Evolutionary conservation across 1,284 basidiomycete genomes (phyloP).

Genomic region (Volvariella volvacea): DNA sequence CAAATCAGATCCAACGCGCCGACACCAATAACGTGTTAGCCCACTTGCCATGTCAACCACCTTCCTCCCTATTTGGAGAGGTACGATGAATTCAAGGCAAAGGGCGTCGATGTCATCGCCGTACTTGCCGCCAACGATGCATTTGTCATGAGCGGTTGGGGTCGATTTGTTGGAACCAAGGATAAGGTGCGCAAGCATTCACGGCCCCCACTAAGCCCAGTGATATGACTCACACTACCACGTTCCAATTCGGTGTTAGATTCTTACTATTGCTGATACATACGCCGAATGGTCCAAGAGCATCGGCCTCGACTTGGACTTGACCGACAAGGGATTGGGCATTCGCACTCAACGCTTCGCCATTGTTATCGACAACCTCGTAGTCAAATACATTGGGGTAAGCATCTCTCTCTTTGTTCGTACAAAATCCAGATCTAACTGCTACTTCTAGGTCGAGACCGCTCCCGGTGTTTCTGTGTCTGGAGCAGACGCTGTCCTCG

Average conservation of each 20-base stretch:
- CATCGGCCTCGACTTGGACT: slow-evolving; percentile 59
- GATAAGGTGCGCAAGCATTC: slow-evolving; percentile 51
- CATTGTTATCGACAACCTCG: slow-evolving; percentile 64
- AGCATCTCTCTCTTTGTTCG: slow-evolving; percentile 15
- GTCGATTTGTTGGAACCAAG: slow-evolving; percentile 56
- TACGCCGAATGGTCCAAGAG: slow-evolving; percentile 57
- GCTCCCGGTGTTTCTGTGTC: slow-evolving; percentile 52
- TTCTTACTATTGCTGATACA: slow-evolving; percentile 62
- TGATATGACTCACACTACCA: no score
- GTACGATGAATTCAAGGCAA: slow-evolving; percentile 62
- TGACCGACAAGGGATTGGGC: slow-evolving; percentile 51
- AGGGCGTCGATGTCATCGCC: slow-evolving; percentile 68
- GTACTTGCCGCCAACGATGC: slow-evolving; percentile 70
- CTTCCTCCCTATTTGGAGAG: slow-evolving; percentile 65
- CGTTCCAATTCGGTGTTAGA: slow-evolving; percentile 28
- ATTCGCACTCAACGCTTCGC: slow-evolving; percentile 67
- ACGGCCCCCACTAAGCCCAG: neutral
- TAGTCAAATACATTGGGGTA: slow-evolving; percentile 58
- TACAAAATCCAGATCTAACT: no score
- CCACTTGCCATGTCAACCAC: slow-evolving; percentile 69
- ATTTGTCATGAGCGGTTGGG: slow-evolving; percentile 80
- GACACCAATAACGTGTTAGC: slow-evolving; percentile 31
- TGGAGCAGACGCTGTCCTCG: slow-evolving; percentile 61
- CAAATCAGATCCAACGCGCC: neutral
- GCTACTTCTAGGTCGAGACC: slow-evolving; percentile 39